Base-by-base conservation (phyloP, 208 protist species). In the Naegleria fowleri region DNA sequence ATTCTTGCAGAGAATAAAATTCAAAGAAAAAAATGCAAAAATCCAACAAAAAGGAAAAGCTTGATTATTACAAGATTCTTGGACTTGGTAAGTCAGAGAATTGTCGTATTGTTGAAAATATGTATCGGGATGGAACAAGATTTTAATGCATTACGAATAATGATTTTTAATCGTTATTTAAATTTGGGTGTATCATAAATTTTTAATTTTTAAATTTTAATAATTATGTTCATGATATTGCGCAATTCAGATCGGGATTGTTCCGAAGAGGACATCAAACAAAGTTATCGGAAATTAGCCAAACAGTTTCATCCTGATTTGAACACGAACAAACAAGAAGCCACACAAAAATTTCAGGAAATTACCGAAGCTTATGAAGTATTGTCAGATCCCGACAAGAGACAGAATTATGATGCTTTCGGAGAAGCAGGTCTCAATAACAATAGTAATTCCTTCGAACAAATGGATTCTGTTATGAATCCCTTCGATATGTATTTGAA, bases 241-340 rank as follows among this genome's bases (percentile, higher is more conserved):
- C n/a, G n/a, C n/a, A n/a, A n/a, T n/a, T n/a, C 22, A 79, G 67
- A 29, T 36, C 38, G 36, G 38, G 79, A 85, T 85, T 39, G 38
- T 33, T 22, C n/a, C 11, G 79, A 85, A n/a, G 79, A 85, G 11
- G 15, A 43, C 11, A 85, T 85, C 25, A 85, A 85, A 43, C n/a
- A 85, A 85, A 43, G 15, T 43, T 85, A 85, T 85, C n/a, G 79
- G n/a, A 85, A 85, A 85, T 43, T 85, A 43, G 79, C 79, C 15
- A 43, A 43, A 16, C n/a, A 85, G 43, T 85, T 43, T 19, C 79
- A 85, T 85, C 79, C 79, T 2, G 79, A 85, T 85, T 16, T 39
- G 3, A 43, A 43, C 25, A 0, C 2, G 4, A 43, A 39, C 9
- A 29, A 33, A 36, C 7, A 85, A 5, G 0, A 43, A 85, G 79